Conservation (phyloP, 768 basidiomycete species). For the Mrakia hoshinonis region DNA sequence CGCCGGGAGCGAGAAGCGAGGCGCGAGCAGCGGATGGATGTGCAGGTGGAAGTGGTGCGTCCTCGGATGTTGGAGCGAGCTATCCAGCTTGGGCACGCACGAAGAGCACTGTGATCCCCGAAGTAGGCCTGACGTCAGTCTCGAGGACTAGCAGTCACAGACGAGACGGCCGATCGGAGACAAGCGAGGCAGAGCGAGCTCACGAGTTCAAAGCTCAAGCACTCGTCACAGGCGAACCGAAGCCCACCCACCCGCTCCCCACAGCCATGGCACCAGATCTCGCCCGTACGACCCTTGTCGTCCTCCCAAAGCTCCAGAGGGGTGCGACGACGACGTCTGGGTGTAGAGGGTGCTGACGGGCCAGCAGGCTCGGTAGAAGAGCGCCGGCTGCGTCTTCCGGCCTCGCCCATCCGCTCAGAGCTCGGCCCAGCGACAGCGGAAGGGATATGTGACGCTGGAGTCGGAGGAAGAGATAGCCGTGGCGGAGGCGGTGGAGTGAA, state of each 20-base stretch:
- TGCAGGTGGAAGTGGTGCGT: background rate
- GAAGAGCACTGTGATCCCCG: background rate
- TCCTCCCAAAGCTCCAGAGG: background rate
- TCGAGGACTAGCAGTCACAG: background rate
- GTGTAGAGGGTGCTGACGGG: background rate
- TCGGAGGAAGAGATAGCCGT: background rate
- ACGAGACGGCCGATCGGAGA: background rate
- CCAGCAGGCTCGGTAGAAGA: background rate
- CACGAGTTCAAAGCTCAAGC: slow-evolving; percentile 10
- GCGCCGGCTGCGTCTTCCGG: background rate
- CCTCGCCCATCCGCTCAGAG: background rate
- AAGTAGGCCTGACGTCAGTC: background rate
- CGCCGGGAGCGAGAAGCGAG: background rate
- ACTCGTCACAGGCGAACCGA: background rate
- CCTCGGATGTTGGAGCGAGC: background rate
- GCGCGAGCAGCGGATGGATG: background rate
- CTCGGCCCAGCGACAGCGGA: background rate
- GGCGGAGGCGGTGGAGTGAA: background rate
- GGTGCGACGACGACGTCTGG: background rate
- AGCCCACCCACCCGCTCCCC: background rate
- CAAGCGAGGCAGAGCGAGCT: background rate
- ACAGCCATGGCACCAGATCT: slow-evolving; percentile 12
- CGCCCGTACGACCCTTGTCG: background rate
- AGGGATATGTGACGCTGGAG: background rate
- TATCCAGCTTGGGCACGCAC: background rate